Percentiles rank a stretch among this genome's conserved stretches.
Evolutionary conservation across 202 grass and related monocot species (phyloP).

Genomic region (Digitaria exilis): DNA sequence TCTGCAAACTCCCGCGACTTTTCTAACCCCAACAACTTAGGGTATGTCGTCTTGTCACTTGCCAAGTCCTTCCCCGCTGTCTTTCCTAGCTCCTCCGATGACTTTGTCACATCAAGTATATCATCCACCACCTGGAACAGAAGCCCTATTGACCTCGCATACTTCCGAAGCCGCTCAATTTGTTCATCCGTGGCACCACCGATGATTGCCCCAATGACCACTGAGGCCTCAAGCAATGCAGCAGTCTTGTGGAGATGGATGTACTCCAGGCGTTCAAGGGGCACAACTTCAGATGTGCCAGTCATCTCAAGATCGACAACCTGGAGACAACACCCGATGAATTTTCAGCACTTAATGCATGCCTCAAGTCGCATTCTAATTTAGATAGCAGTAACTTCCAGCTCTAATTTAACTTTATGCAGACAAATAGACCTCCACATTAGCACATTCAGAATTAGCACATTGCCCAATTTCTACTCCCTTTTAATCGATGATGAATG

Average conservation of each 20-base stretch:
- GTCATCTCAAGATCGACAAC: constrained; percentile 91
- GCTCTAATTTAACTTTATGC: neutral
- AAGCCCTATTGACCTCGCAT: constrained; percentile 78
- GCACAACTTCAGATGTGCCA: constrained; percentile 46
- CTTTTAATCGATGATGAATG: neutral
- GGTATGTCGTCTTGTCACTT: constrained; percentile 91
- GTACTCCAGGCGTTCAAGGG: constrained; percentile 79
- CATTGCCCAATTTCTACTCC: constrained; percentile 24
- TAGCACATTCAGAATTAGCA: too few relatives aligned
- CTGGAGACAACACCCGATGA: constrained; percentile 12
- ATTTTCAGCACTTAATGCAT: constrained; percentile 17
- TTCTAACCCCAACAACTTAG: constrained; percentile 74
- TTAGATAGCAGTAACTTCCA: neutral
- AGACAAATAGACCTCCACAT: too few relatives aligned
- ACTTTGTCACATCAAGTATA: constrained; percentile 91
- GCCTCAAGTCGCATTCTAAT: neutral
- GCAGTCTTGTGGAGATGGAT: constrained; percentile 98
- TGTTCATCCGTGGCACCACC: constrained; percentile 73
- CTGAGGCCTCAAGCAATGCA: constrained; percentile 78
- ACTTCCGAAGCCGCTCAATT: constrained; percentile 62
- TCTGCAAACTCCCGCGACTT: constrained; percentile 74
- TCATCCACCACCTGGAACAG: constrained; percentile 96
- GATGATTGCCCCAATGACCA: constrained; percentile 79
- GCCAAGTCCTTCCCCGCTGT: constrained; percentile 88
- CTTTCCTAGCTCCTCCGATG: constrained; percentile 83